Evolutionary conservation across 2,329 filamentous ascomycete genomes (phyloP).

Genomic region (Trichoderma brevicompactum): DNA sequence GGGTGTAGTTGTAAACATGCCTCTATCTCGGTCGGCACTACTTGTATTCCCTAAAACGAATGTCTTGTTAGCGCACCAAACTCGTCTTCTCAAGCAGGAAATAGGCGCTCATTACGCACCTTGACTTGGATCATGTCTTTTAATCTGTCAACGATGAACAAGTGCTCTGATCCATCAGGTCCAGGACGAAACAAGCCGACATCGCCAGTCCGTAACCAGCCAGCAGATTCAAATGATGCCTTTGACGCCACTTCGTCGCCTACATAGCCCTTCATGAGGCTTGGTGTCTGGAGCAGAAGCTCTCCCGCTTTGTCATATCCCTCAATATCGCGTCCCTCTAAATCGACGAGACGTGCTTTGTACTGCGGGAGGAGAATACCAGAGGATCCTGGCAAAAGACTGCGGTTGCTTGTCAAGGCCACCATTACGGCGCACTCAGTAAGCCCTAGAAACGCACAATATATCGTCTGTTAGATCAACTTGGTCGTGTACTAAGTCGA

Average conservation of each 20-base stretch:
- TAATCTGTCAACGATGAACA: slow-evolving; percentile 13
- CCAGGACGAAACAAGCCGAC: background rate
- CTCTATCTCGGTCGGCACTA: slow-evolving; percentile 1
- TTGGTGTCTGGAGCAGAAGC: slow-evolving; percentile 8
- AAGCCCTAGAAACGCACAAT: background rate
- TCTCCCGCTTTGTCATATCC: background rate
- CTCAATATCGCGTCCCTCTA: background rate
- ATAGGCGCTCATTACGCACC: background rate
- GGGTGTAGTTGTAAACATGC: background rate
- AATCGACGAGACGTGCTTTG: background rate
- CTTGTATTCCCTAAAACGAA: slow-evolving; percentile 4
- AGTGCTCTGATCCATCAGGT: background rate
- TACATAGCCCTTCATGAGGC: background rate
- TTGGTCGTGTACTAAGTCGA: too few species aligned
- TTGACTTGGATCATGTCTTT: slow-evolving; percentile 19
- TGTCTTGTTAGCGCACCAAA: too few species aligned
- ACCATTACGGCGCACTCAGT: background rate
- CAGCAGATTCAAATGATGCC: background rate
- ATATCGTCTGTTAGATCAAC: too few species aligned
- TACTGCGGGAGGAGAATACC: slow-evolving; percentile 2
- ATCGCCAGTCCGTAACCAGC: slow-evolving; percentile 14
- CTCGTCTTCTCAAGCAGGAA: too few species aligned
- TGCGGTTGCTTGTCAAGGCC: background rate
- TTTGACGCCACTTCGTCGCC: slow-evolving; percentile 2
- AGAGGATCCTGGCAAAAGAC: slow-evolving; percentile 2